Evolutionary conservation across 805 yeast species (phyloP).

Genomic region (Brettanomyces bruxellensis): DNA sequence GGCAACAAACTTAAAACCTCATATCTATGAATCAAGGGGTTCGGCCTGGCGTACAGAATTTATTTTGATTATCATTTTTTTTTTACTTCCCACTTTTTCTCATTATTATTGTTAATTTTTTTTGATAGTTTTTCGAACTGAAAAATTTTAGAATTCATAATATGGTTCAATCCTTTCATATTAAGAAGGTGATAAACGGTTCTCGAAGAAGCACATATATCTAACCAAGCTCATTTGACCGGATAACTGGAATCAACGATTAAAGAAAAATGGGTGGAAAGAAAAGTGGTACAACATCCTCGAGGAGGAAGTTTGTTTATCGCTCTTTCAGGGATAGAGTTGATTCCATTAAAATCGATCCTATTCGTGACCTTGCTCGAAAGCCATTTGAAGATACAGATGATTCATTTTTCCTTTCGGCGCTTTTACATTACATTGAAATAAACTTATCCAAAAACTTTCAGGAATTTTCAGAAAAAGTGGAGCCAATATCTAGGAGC

Average conservation of each 20-base stretch:
- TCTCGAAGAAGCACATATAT: too few species aligned
- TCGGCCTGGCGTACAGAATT: too few species aligned
- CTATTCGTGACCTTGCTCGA: slow-evolving; percentile 37
- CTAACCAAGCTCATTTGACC: too few species aligned
- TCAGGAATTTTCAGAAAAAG: slow-evolving; percentile 48
- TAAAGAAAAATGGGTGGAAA: slow-evolving; percentile 17
- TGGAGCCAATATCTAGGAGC: slow-evolving; percentile 50
- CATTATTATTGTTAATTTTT: too few species aligned
- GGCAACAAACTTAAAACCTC: too few species aligned
- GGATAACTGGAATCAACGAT: background rate
- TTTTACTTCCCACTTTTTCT: too few species aligned
- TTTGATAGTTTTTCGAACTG: slow-evolving; percentile 1
- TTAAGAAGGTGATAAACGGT: too few species aligned
- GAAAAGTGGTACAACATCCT: slow-evolving; percentile 39
- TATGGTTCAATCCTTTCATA: background rate
- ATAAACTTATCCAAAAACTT: slow-evolving; percentile 70
- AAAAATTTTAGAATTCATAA: slow-evolving; percentile 2
- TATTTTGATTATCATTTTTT: too few species aligned
- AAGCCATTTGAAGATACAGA: slow-evolving; percentile 66
- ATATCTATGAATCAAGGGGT: too few species aligned
- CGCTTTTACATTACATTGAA: slow-evolving; percentile 83
- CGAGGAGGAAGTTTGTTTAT: slow-evolving; percentile 51
- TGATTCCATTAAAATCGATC: slow-evolving; percentile 80
- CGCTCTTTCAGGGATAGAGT: slow-evolving; percentile 77
- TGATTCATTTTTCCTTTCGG: slow-evolving; percentile 68